Percentiles rank a stretch among this genome's conserved stretches.
Evolutionary conservation across 176 grass and related monocot species (phyloP).

Genomic region (Rhipidocladum racemiflorum): DNA sequence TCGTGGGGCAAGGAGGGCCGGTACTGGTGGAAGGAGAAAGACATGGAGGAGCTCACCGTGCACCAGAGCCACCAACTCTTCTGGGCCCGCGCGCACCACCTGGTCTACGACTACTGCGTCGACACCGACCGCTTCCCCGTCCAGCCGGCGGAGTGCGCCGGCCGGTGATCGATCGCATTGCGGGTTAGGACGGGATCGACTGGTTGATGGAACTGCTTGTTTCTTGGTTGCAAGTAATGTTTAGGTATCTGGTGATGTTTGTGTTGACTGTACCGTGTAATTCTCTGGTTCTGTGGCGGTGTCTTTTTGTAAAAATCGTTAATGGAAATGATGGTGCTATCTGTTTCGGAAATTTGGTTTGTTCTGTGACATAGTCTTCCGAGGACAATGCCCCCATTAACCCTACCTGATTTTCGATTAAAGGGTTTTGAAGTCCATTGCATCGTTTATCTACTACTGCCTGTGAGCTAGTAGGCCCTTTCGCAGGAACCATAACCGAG

Average conservation of each 20-base stretch:
- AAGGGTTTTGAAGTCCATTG: no score
- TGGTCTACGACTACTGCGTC: slow-evolving; percentile 96
- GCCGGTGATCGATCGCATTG: neutral
- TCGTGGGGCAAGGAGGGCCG: slow-evolving; percentile 74
- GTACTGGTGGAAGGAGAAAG: slow-evolving; percentile 99
- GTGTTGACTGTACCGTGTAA: no score
- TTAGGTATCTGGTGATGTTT: neutral
- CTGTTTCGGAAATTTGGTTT: neutral
- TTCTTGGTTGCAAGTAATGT: slow-evolving; percentile 22
- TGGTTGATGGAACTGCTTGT: slow-evolving; percentile 45
- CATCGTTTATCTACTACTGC: neutral
- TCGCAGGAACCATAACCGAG: neutral
- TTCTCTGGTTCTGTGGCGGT: neutral
- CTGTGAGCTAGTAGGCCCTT: neutral
- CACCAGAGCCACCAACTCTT: slow-evolving; percentile 94
- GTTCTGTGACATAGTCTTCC: neutral
- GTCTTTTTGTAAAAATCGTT: slow-evolving; percentile 30
- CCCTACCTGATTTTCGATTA: neutral
- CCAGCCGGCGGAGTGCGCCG: slow-evolving; percentile 70
- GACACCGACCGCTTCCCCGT: slow-evolving; percentile 68
- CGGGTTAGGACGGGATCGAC: neutral
- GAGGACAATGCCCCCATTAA: neutral
- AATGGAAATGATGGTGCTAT: neutral
- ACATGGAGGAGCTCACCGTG: slow-evolving; percentile 84
- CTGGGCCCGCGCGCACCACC: slow-evolving; percentile 86